These are phyloP conservation scores for Chrysosporium keratinophilum DNA, from an alignment of 2,329 filamentous ascomycete species.

Conservation along the genomic window DNA sequence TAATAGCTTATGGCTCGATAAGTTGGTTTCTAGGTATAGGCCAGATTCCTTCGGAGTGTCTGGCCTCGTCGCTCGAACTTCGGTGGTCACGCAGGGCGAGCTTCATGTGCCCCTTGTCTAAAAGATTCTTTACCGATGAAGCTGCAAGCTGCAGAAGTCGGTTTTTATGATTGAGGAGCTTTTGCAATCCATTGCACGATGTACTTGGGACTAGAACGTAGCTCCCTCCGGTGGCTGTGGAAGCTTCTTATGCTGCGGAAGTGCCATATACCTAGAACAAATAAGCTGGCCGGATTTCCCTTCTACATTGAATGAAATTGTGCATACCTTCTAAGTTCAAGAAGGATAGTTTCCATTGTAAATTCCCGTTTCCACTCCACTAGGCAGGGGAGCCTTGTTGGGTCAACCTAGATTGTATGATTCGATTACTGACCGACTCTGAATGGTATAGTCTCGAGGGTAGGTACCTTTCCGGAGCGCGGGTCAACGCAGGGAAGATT, in stretches of 20 bases:
- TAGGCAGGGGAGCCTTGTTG: conserved; percentile 70
- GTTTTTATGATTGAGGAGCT: background rate
- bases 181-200: background rate
- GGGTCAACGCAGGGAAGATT: conserved; percentile 91
- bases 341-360: conserved; percentile 88
- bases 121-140: background rate
- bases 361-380: conserved; percentile 85
- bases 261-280: conserved; percentile 73
- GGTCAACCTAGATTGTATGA: conserved; percentile 57
- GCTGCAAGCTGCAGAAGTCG: background rate
- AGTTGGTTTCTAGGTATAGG: too few species aligned
- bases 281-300: background rate
- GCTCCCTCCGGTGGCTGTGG: conserved; percentile 85
- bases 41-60: too few species aligned
- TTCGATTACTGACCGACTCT: background rate
- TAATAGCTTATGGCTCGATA: background rate
- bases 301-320: conserved; percentile 11
- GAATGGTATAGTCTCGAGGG: background rate
- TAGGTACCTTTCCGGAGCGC: conserved; percentile 58
- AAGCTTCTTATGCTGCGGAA: conserved; percentile 84
- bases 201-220: conserved; percentile 37
- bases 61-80: too few species aligned
- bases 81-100: too few species aligned
- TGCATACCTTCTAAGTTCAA: conserved; percentile 65
- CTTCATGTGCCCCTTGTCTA: too few species aligned